Conservation (phyloP, 202 grass and related monocot genomes). For the Digitaria exilis region DNA sequence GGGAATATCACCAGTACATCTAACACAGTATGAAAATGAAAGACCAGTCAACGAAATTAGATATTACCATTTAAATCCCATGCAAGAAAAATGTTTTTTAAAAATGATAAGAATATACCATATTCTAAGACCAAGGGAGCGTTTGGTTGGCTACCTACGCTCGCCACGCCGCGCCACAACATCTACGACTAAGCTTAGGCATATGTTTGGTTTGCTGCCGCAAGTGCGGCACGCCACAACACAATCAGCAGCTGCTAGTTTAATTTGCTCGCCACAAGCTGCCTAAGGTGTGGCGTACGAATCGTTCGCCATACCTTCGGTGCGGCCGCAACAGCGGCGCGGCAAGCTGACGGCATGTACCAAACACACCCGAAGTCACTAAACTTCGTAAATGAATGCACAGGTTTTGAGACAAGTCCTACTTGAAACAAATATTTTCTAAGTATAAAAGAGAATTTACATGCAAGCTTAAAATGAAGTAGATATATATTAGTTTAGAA, state of each 20-base stretch:
- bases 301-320: no score
- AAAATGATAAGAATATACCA: not conserved
- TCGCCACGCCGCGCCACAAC: no score
- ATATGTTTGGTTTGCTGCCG: no score
- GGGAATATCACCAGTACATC: conserved; percentile 52
- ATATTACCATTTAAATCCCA: conserved; percentile 11
- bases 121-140: conserved; percentile 1
- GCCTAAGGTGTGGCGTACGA: no score
- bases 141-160: no score
- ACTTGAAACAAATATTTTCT: conserved; percentile 7
- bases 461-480: conserved; percentile 20
- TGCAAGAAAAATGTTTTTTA: not conserved
- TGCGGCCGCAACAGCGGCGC: no score
- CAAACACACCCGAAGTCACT: not conserved
- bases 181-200: no score
- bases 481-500: conserved; percentile 18
- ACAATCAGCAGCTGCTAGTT: no score
- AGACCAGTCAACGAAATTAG: conserved; percentile 31
- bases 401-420: conserved; percentile 7
- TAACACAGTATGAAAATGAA: conserved; percentile 38
- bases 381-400: conserved; percentile 9
- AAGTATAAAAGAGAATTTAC: not conserved
- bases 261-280: no score
- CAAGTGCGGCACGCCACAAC: no score
- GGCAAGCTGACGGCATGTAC: no score